These are phyloP conservation scores for Cercospora sesami DNA, from an alignment of 2,329 filamentous ascomycete genomes.

Conservation along the genomic window DNA sequence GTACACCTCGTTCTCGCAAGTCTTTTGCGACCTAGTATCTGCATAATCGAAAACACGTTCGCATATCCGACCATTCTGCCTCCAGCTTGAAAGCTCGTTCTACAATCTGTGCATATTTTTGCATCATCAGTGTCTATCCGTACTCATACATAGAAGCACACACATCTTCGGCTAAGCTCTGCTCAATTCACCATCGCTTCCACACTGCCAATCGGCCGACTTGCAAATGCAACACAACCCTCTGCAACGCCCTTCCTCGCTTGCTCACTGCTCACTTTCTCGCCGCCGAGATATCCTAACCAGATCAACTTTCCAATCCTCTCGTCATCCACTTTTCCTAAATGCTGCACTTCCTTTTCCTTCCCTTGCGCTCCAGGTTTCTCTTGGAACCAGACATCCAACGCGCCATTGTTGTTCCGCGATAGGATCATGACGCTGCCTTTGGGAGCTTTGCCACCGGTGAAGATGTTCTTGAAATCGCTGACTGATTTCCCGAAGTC, in stretches of 20 bases:
- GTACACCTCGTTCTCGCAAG: neutral
- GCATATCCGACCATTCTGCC: neutral
- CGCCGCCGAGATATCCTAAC: slow-evolving; percentile 86
- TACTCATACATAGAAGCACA: neutral
- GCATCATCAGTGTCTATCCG: neutral
- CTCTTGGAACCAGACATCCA: slow-evolving; percentile 67
- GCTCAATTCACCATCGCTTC: slow-evolving; percentile 65
- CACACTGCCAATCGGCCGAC: slow-evolving; percentile 82
- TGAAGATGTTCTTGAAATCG: slow-evolving; percentile 79
- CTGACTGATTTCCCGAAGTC: slow-evolving; percentile 72
- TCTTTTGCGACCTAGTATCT: neutral
- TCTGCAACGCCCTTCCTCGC: slow-evolving; percentile 80
- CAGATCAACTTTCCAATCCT: slow-evolving; percentile 78
- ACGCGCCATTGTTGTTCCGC: slow-evolving; percentile 63
- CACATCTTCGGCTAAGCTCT: neutral
- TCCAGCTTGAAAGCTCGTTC: neutral
- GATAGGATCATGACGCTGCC: slow-evolving; percentile 72
- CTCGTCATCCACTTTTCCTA: slow-evolving; percentile 77
- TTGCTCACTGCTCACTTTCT: slow-evolving; percentile 79
- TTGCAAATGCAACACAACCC: slow-evolving; percentile 83
- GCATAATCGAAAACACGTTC: neutral
- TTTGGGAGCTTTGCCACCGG: slow-evolving; percentile 74
- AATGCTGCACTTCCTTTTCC: slow-evolving; percentile 47
- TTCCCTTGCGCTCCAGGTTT: slow-evolving; percentile 44
- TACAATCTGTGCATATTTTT: neutral